Percentiles rank a stretch among this genome's conserved stretches.
Conservation (phyloP, 805 yeast species). For the Phaffomyces antillensis region DNA sequence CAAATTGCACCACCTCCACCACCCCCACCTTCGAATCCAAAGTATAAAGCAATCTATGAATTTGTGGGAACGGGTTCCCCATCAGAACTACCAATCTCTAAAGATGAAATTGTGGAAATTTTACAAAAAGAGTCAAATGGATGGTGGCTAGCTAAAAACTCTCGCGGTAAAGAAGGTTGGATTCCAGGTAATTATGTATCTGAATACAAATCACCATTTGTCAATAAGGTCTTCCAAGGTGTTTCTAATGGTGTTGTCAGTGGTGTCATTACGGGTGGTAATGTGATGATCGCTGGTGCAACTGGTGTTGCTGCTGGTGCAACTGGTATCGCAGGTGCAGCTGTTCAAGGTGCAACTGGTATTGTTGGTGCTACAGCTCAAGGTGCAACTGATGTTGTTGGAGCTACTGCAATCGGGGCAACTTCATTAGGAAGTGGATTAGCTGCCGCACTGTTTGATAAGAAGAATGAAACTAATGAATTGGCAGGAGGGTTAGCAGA, state of each 20-base stretch:
- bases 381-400: too few species aligned
- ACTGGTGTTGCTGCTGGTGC: conserved; percentile 10
- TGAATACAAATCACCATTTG: conserved; percentile 28
- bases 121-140: conserved; percentile 74
- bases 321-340: not conserved
- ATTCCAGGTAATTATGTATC: conserved; percentile 90
- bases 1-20: conserved; percentile 57
- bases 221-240: conserved; percentile 10
- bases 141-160: conserved; percentile 85
- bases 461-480: conserved; percentile 49
- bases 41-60: conserved; percentile 80
- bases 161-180: conserved; percentile 71
- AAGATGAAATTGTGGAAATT: conserved; percentile 70
- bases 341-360: too few species aligned
- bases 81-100: conserved; percentile 68
- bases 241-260: conserved; percentile 19
- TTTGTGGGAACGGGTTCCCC: conserved; percentile 83
- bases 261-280: too few species aligned
- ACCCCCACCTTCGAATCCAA: conserved; percentile 71
- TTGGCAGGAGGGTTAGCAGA: conserved; percentile 86
- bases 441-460: conserved; percentile 62
- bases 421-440: conserved; percentile 41
- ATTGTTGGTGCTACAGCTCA: too few species aligned
- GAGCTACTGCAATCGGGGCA: not conserved
- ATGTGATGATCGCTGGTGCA: too few species aligned